Conservation (phyloP, 345 rosid genomes). For the Aethionema arabicum region DNA sequence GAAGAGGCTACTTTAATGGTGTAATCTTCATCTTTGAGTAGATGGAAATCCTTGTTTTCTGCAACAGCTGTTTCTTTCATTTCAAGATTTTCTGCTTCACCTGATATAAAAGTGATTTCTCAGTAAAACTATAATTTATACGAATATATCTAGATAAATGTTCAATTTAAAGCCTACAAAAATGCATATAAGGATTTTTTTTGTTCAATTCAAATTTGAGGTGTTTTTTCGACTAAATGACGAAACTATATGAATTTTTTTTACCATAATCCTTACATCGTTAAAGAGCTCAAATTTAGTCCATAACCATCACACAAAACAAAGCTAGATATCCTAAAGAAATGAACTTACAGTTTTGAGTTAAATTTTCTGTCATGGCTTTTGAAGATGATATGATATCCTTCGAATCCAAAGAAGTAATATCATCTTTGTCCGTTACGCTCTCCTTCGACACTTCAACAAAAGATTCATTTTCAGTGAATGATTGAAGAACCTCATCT, state of each 20-base stretch:
- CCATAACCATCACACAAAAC: constrained; percentile 8
- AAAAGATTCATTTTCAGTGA: constrained; percentile 34
- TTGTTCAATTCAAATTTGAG: too few relatives aligned
- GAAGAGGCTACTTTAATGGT: constrained; percentile 34
- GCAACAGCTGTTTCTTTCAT: constrained; percentile 24
- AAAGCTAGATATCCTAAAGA: not conserved
- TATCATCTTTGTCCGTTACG: constrained; percentile 25
- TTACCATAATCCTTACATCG: not conserved
- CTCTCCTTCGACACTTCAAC: constrained; percentile 33
- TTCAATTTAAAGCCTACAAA: constrained; percentile 1
- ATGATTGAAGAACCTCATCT: constrained; percentile 22
- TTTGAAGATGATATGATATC: constrained; percentile 29
- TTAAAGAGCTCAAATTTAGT: constrained; percentile 7
- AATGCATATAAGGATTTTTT: not conserved
- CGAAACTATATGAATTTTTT: too few relatives aligned
- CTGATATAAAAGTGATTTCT: constrained; percentile 37
- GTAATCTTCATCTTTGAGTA: constrained; percentile 25
- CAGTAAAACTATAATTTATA: not conserved
- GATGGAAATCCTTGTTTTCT: constrained; percentile 32
- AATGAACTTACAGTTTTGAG: constrained; percentile 51
- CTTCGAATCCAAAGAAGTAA: constrained; percentile 26
- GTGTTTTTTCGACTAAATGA: too few relatives aligned
- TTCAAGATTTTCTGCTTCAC: constrained; percentile 38
- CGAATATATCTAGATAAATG: not conserved
- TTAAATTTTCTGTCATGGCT: constrained; percentile 39